A percentile compares a stretch with the other conserved stretches of the same genome.
phyloP scores from a whole-genome alignment of 352 stramenopile genomes.

The Phytopythium sindhum region DNA sequence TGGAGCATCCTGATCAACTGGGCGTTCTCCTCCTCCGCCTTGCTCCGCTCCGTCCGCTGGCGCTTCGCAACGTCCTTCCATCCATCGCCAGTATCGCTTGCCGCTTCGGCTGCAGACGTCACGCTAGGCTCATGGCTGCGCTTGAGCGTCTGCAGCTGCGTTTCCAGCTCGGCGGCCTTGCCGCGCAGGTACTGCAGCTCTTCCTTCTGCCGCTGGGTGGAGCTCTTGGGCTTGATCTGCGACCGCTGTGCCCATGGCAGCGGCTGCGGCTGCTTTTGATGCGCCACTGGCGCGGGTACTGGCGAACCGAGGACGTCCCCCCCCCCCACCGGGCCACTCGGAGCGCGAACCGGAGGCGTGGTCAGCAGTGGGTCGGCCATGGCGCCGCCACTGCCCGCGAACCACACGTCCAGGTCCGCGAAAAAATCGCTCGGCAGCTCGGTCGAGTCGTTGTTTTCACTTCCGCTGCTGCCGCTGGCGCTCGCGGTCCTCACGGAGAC shows the following conservation, averaged over 20 bases:
- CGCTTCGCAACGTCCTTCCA: conserved; percentile 3
- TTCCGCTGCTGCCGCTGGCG: too few species aligned
- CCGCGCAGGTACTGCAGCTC: conserved; percentile 8
- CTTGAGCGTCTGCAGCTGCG: conserved; percentile 5
- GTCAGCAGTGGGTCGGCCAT: not conserved
- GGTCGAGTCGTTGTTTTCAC: not conserved
- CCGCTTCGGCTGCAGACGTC: not conserved
- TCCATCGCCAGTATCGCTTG: too few species aligned
- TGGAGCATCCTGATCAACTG: not conserved
- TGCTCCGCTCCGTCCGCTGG: not conserved
- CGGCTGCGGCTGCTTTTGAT: not conserved
- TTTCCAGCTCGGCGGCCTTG: conserved; percentile 1
- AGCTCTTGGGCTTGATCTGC: conserved; percentile 5
- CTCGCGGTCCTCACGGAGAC: not conserved
- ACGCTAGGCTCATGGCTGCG: not conserved
- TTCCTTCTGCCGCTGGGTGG: conserved; percentile 6
- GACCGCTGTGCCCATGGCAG: not conserved
- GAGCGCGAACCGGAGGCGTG: not conserved
- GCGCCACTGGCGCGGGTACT: too few species aligned
- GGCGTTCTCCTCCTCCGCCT: conserved; percentile 4
- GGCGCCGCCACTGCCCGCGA: not conserved
- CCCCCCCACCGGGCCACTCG: not conserved
- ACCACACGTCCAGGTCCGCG: conserved; percentile 6
- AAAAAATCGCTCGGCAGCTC: not conserved
- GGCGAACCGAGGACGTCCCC: too few species aligned